Evolutionary conservation across 2,329 filamentous ascomycete genomes (phyloP).

Genomic region (Penicillium sp.): DNA sequence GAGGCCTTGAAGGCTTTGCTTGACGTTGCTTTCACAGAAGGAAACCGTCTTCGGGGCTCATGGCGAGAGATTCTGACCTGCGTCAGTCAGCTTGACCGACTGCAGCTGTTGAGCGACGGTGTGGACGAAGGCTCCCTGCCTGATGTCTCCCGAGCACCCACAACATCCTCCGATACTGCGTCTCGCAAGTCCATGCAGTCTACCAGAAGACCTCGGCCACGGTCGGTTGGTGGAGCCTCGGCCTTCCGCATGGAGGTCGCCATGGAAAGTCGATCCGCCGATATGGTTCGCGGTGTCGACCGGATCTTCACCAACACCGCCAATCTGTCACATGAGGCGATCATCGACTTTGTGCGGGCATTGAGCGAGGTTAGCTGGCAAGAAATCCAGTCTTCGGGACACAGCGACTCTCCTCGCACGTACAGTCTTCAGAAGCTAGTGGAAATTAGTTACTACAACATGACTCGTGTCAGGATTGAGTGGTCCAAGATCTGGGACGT

Average conservation of each 20-base stretch:
- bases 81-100: slow-evolving; percentile 91
- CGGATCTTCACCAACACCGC: slow-evolving; percentile 97
- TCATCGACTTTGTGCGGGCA: slow-evolving; percentile 91
- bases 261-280: slow-evolving; percentile 87
- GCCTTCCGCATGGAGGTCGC: slow-evolving; percentile 80
- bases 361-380: slow-evolving; percentile 98
- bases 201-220: slow-evolving; percentile 56
- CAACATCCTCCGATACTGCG: slow-evolving; percentile 53
- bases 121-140: slow-evolving; percentile 92
- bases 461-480: slow-evolving; percentile 96
- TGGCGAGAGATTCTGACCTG: slow-evolving; percentile 97
- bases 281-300: slow-evolving; percentile 91
- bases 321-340: slow-evolving; percentile 89
- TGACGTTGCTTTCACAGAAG: slow-evolving; percentile 90
- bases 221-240: slow-evolving; percentile 55
- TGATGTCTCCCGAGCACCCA: slow-evolving; percentile 84
- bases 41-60: slow-evolving; percentile 84
- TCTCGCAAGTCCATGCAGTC: slow-evolving; percentile 71
- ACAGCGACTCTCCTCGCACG: slow-evolving; percentile 92
- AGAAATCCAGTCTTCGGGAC: slow-evolving; percentile 95
- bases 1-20: slow-evolving; percentile 91
- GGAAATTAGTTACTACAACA: slow-evolving; percentile 99
- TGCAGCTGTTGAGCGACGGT: slow-evolving; percentile 92
- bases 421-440: slow-evolving; percentile 98
- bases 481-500: slow-evolving; percentile 99